Evolutionary conservation across 2,329 filamentous ascomycete genomes (phyloP), one percentile per base, ranked within the genome.

Genomic region (Phialocephala sp.): DNA sequence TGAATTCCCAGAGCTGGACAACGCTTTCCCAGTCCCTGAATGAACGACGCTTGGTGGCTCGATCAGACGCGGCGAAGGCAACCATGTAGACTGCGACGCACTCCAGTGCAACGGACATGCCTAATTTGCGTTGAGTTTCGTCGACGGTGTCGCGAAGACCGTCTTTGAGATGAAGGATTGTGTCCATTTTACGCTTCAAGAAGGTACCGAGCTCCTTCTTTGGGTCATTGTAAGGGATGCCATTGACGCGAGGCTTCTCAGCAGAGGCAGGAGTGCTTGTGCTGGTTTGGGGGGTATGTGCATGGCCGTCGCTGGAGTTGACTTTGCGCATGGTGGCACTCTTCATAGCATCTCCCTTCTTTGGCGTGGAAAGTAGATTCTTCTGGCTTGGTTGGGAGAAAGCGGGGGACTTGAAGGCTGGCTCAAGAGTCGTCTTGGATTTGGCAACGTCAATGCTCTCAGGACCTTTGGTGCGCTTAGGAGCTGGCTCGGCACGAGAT

Each of bases 1-100:
- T 78, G 55, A 80, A 81, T 35, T 77, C 76, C 78, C 81, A 81
- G 62, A 83, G 82, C 22, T 78, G 76, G 18, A 83, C 72, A 27
- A 83, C 81, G 24, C 79, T 80, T 32, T 79, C 74, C 83, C 83
- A 85, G 59, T 79, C 77, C 14, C 52, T 57, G 8, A 62, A 35
- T 20, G 50, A 47, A 18, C 68, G 63, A 3, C 66, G 56, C 43
- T 62, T 61, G 9, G 54, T 32, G 1, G 55, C 47, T 1, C 67
- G 68, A 20, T 67, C 68, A n/a, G 60, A 58, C 8, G 62, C 45
- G n/a, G 69, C 60, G 45, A 74, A 77, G 3, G 66, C 68, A 9
- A 66, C 70, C 70, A 77, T 76, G 61, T 76, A 77, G 6, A 68
- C 67, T 1, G 69, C 59, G 1, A 77, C 35, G 41, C 70, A 72